Percentiles rank a stretch among this genome's conserved stretches.
Conservation (phyloP, 345 rosid genomes). For the Gynandropsis gynandra region DNA sequence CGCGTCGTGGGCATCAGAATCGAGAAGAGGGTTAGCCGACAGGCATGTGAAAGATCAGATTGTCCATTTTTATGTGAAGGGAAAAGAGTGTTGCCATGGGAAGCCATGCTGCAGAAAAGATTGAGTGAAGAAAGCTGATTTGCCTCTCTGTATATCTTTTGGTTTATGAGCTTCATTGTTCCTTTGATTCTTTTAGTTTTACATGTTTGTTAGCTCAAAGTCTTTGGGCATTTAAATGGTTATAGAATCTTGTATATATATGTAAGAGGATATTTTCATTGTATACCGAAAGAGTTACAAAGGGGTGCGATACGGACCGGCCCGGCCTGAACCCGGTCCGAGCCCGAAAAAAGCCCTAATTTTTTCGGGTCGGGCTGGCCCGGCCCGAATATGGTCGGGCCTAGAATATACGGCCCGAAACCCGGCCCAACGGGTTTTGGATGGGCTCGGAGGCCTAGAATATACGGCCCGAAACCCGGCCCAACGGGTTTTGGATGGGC, state of each 20-base stretch:
- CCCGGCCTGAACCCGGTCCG: too few species aligned
- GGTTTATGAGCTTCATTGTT: neutral
- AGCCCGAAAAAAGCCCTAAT: too few species aligned
- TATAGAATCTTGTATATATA: conserved; percentile 14
- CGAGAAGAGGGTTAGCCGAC: conserved; percentile 35
- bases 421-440: too few species aligned
- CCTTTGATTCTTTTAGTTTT: conserved; percentile 6
- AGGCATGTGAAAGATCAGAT: conserved; percentile 50
- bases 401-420: too few species aligned
- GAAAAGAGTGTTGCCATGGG: conserved; percentile 46
- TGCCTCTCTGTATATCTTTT: neutral
- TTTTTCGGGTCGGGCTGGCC: too few species aligned
- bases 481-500: too few species aligned
- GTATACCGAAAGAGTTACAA: too few species aligned
- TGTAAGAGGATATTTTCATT: too few species aligned
- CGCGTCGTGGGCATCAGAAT: conserved; percentile 60
- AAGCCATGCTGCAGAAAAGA: conserved; percentile 75
- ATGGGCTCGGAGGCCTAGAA: too few species aligned
- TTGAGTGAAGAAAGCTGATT: conserved; percentile 15
- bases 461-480: too few species aligned
- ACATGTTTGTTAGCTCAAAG: neutral
- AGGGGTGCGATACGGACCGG: too few species aligned
- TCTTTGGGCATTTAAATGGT: neutral
- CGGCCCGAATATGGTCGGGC: too few species aligned
- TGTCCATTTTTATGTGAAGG: conserved; percentile 52